These are phyloP conservation scores for Pichia sp. DNA, from an alignment of 1,139 yeast species.

Conservation along the genomic window DNA sequence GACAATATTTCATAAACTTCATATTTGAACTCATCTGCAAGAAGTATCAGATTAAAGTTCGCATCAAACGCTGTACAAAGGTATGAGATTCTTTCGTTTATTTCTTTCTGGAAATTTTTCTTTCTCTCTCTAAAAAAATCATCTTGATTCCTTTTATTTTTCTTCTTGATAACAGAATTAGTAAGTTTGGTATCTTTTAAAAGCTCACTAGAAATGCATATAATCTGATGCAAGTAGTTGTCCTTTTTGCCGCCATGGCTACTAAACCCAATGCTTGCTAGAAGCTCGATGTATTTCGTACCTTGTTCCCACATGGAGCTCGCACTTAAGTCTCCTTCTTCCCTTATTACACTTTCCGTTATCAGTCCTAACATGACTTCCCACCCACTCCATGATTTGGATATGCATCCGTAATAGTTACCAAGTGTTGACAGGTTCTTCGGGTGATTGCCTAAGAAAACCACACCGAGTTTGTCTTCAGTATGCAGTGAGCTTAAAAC, in stretches of 20 bases:
- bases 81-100: slow-evolving; percentile 9
- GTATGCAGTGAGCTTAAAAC: slow-evolving; percentile 36
- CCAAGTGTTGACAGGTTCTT: slow-evolving; percentile 38
- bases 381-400: slow-evolving; percentile 58
- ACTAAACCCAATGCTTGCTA: slow-evolving; percentile 22
- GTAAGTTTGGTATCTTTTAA: neutral
- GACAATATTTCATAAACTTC: slow-evolving; percentile 19
- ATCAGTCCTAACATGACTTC: slow-evolving; percentile 42
- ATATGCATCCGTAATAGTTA: slow-evolving; percentile 52
- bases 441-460: slow-evolving; percentile 47
- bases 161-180: neutral
- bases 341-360: slow-evolving; percentile 29
- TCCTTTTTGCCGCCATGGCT: slow-evolving; percentile 4
- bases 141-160: neutral
- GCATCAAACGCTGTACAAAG: slow-evolving; percentile 22
- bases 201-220: slow-evolving; percentile 24
- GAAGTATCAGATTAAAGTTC: slow-evolving; percentile 22
- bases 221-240: slow-evolving; percentile 21
- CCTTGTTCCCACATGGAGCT: slow-evolving; percentile 24
- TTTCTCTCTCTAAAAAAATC: slow-evolving; percentile 6
- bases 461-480: slow-evolving; percentile 51
- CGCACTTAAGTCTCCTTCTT: slow-evolving; percentile 10
- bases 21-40: slow-evolving; percentile 28
- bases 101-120: neutral
- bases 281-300: slow-evolving; percentile 20